A percentile compares a stretch with the other conserved stretches of the same genome.
Conservation (phyloP, 345 rosid genomes). For the Euphorbia peplus region DNA sequence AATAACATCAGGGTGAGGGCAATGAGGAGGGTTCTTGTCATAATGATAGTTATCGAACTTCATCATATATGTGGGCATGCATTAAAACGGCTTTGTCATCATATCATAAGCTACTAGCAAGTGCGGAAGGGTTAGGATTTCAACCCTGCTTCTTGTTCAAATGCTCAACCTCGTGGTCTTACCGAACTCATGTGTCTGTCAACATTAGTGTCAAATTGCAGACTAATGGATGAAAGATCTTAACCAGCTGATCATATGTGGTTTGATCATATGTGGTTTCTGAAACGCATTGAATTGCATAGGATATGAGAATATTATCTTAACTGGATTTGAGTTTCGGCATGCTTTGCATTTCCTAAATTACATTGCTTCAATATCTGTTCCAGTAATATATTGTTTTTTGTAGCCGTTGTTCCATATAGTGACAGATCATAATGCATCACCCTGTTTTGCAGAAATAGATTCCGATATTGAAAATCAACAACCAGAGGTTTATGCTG, state of each 20-base stretch:
- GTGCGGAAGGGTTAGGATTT: background rate
- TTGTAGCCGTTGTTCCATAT: background rate
- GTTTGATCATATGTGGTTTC: background rate
- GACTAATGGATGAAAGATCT: background rate
- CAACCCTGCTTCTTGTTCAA: background rate
- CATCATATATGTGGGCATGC: background rate
- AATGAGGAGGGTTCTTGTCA: background rate
- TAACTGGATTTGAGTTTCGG: background rate
- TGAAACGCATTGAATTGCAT: background rate
- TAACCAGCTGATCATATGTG: background rate
- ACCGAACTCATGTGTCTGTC: background rate
- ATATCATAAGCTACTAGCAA: too few species aligned
- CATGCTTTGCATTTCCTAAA: background rate
- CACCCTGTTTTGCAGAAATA: constrained; percentile 33
- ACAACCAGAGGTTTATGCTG: constrained; percentile 52
- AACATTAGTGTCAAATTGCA: background rate
- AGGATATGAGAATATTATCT: background rate
- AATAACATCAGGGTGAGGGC: background rate
- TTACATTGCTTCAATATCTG: background rate
- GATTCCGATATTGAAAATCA: constrained; percentile 49
- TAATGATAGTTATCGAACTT: background rate
- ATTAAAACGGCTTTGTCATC: background rate
- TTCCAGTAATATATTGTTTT: background rate
- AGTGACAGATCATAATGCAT: background rate
- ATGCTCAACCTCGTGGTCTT: background rate